Conservation (phyloP, 257 asterid species). For the Echites panduratus region DNA sequence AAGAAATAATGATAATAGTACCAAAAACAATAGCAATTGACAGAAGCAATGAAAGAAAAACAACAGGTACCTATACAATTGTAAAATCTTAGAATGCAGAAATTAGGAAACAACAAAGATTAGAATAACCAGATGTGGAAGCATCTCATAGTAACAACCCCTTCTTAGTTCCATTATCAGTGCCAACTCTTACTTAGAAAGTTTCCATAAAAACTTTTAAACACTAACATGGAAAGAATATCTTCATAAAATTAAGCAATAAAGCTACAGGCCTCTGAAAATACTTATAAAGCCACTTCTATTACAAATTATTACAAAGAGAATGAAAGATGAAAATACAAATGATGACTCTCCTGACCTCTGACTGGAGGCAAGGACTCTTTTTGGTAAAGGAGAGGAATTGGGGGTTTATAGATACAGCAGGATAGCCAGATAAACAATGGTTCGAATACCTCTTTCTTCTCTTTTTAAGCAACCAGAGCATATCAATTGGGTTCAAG, state of each 20-base stretch:
- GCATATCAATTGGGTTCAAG: not conserved
- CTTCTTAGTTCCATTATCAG: not conserved
- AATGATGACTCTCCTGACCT: not conserved
- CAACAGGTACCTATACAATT: not conserved
- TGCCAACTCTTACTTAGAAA: not conserved
- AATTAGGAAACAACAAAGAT: not conserved
- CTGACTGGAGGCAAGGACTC: not conserved
- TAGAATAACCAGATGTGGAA: not conserved
- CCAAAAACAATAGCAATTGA: not conserved
- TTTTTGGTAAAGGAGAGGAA: not conserved
- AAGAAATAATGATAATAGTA: not conserved
- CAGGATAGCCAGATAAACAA: not conserved
- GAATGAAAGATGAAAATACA: not conserved
- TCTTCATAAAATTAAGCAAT: not conserved
- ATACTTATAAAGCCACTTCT: not conserved
- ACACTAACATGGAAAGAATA: not conserved
- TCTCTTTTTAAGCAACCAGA: not conserved
- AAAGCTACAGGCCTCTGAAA: not conserved
- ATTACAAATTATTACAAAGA: not conserved
- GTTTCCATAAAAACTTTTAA: no score
- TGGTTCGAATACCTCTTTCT: not conserved
- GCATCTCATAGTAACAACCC: not conserved
- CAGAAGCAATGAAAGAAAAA: not conserved
- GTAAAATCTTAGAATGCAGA: conserved; percentile 1
- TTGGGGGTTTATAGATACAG: not conserved